These are phyloP conservation scores for Taphrina wiesneri DNA, from an alignment of 1,139 yeast genomes.

Conservation along the genomic window DNA sequence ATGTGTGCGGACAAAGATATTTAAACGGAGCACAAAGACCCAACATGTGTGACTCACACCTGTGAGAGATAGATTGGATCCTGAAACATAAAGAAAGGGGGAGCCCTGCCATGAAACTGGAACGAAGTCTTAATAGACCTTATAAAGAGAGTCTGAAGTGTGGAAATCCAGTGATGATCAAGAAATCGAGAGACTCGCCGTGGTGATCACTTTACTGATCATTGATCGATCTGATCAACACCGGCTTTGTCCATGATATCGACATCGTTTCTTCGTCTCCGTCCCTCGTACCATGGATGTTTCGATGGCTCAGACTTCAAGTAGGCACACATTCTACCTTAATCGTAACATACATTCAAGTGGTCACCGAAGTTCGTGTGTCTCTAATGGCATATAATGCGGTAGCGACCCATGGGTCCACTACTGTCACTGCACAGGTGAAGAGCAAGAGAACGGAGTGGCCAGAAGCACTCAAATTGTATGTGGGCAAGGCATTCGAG, in stretches of 20 bases:
- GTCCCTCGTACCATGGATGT: no score
- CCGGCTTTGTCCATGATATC: no score
- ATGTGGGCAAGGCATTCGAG: slow-evolving; percentile 53
- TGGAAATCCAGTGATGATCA: neutral
- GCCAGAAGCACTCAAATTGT: slow-evolving; percentile 55
- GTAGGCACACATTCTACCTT: no score
- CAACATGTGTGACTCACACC: neutral
- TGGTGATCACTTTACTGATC: no score
- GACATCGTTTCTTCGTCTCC: no score
- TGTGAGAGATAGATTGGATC: neutral
- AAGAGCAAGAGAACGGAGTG: slow-evolving; percentile 44
- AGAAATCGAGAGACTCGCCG: no score
- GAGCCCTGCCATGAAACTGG: no score
- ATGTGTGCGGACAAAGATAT: neutral
- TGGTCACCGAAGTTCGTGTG: neutral
- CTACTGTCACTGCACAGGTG: neutral
- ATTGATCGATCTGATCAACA: no score
- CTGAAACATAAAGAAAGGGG: neutral
- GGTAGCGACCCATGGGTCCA: neutral
- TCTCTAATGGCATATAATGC: slow-evolving; percentile 1
- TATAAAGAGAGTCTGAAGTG: neutral
- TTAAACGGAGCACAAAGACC: neutral
- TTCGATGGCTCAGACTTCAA: no score
- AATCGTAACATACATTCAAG: no score
- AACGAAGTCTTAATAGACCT: neutral